These are phyloP conservation scores for Cladosporium sphaerospermum DNA, from an alignment of 2,329 filamentous ascomycete species.

Conservation along the genomic window DNA sequence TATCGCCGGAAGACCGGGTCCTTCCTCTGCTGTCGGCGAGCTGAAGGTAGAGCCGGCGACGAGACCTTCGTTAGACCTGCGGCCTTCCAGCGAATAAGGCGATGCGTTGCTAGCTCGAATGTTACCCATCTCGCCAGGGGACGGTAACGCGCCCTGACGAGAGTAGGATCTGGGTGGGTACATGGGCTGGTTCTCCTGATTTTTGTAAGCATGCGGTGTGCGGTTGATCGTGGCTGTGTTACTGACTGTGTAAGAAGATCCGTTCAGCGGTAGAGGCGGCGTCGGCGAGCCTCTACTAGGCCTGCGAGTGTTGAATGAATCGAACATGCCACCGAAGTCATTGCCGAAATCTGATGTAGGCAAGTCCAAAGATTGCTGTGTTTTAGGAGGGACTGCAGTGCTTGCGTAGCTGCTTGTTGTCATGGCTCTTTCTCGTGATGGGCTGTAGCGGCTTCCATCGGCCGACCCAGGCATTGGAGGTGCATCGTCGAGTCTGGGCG, in stretches of 20 bases:
- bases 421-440: constrained; percentile 36
- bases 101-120: constrained; percentile 22
- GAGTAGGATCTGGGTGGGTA: constrained; percentile 29
- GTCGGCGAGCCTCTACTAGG: constrained; percentile 6
- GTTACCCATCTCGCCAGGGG: constrained; percentile 17
- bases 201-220: constrained; percentile 11
- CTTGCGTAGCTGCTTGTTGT: constrained; percentile 36
- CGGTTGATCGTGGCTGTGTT: background rate
- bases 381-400: constrained; percentile 30
- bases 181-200: constrained; percentile 28
- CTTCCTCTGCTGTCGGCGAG: constrained; percentile 23
- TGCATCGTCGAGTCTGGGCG: constrained; percentile 3
- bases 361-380: constrained; percentile 23
- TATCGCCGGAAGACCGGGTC: constrained; percentile 16
- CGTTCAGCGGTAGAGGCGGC: background rate
- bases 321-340: constrained; percentile 33
- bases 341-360: constrained; percentile 27
- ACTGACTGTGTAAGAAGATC: constrained; percentile 19
- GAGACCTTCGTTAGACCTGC: constrained; percentile 27
- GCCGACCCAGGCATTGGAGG: constrained; percentile 4
- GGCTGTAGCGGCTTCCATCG: constrained; percentile 14
- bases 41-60: constrained; percentile 23
- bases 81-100: constrained; percentile 28
- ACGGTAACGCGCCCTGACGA: constrained; percentile 24
- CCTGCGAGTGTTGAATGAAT: constrained; percentile 10